Evolutionary conservation across 2,329 filamentous ascomycete species (phyloP).

Genomic region (Geosmithia putterillii): DNA sequence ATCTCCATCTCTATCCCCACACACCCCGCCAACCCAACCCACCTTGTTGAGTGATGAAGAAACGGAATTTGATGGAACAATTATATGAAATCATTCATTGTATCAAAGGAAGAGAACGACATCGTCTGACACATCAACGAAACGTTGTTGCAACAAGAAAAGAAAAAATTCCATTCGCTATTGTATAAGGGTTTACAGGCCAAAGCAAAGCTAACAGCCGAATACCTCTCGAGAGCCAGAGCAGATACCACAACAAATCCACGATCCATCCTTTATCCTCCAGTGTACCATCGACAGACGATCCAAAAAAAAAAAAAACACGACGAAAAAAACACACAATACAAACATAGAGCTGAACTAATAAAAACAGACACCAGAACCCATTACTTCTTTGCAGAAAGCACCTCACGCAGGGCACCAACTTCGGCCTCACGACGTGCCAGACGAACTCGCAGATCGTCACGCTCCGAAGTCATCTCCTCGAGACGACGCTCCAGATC

Average conservation of each 20-base stretch:
- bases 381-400: conserved; percentile 14
- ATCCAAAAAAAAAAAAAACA: not conserved
- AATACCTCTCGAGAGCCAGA: not conserved
- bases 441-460: conserved; percentile 49
- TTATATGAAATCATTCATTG: conserved; percentile 11
- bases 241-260: not conserved
- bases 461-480: conserved; percentile 46
- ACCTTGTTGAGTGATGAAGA: conserved; percentile 7
- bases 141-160: not conserved
- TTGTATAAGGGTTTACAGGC: not conserved
- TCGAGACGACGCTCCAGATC: conserved; percentile 49
- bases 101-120: conserved; percentile 10
- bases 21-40: not conserved
- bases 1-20: too few species aligned
- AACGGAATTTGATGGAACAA: conserved; percentile 11
- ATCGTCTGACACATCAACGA: conserved; percentile 12
- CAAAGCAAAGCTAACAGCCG: not conserved
- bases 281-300: too few species aligned
- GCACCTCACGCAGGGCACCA: conserved; percentile 43
- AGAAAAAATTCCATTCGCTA: not conserved
- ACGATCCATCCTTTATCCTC: not conserved
- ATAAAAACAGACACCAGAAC: not conserved
- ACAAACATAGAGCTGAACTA: conserved; percentile 1
- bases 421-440: conserved; percentile 55
- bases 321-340: not conserved